Percentiles rank a stretch among this genome's conserved stretches.
Conservation (phyloP, 2,329 filamentous ascomycete species). For the Penicillium expansum region DNA sequence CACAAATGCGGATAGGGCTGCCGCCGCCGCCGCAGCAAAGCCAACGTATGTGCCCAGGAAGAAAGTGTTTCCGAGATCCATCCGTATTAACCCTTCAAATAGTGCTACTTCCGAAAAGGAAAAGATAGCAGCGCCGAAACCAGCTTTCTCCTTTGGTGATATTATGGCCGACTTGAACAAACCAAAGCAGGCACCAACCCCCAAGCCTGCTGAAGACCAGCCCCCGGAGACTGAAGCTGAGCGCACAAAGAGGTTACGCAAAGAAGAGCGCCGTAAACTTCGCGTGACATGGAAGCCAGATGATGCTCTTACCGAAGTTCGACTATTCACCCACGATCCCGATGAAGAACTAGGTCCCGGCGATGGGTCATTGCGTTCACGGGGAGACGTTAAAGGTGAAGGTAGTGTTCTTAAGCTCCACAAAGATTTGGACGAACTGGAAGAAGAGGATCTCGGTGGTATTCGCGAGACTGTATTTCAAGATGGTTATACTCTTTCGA, state of each 20-base stretch:
- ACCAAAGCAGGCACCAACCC: constrained; percentile 53
- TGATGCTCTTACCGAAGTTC: constrained; percentile 54
- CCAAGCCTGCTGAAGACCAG: constrained; percentile 52
- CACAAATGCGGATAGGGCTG: constrained; percentile 49
- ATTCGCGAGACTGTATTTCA: constrained; percentile 42
- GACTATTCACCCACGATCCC: constrained; percentile 61
- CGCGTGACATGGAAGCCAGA: constrained; percentile 62
- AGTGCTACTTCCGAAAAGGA: constrained; percentile 38
- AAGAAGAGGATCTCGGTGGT: constrained; percentile 58
- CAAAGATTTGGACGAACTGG: constrained; percentile 55
- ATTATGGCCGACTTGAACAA: constrained; percentile 53
- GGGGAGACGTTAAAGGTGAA: constrained; percentile 58
- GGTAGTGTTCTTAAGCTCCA: constrained; percentile 51
- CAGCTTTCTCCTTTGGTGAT: constrained; percentile 50
- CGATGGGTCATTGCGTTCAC: constrained; percentile 57
- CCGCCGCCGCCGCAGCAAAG: constrained; percentile 41
- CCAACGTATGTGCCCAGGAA: constrained; percentile 29
- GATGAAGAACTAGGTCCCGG: constrained; percentile 61
- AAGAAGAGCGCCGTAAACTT: constrained; percentile 59
- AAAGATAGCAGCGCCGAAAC: constrained; percentile 37
- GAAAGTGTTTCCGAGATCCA: neutral
- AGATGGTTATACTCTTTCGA: constrained; percentile 33
- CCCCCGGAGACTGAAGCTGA: constrained; percentile 61
- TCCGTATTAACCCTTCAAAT: constrained; percentile 16
- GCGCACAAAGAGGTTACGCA: constrained; percentile 57